Evolutionary conservation across 148 eudicot species (phyloP).

Genomic region (Selenicereus undatus): DNA sequence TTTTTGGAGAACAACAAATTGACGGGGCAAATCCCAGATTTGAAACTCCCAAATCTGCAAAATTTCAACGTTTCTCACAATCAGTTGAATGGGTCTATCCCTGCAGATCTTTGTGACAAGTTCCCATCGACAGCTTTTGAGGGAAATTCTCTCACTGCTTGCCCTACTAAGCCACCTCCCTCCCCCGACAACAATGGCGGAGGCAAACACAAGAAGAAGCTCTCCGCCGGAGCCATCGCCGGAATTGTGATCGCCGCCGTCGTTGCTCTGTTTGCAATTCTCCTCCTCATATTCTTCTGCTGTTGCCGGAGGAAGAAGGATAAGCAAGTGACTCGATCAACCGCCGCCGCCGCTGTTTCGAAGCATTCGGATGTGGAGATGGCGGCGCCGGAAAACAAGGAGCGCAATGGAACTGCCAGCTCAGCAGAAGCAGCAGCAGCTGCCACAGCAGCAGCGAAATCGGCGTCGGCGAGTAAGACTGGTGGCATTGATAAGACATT

Average conservation of each 20-base stretch:
- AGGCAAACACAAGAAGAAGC: constrained; percentile 32
- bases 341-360: constrained; percentile 6
- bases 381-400: constrained; percentile 6
- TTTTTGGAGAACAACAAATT: constrained; percentile 47
- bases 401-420: background rate
- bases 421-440: background rate
- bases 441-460: constrained; percentile 10
- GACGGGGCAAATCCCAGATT: constrained; percentile 53
- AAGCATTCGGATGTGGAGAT: constrained; percentile 36
- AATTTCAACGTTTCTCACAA: constrained; percentile 62
- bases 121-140: constrained; percentile 41
- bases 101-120: constrained; percentile 26
- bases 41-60: constrained; percentile 33
- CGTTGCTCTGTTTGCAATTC: constrained; percentile 35
- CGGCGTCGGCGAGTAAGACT: constrained; percentile 17
- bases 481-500: constrained; percentile 44
- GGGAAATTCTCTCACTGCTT: constrained; percentile 56
- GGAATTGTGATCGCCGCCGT: constrained; percentile 71
- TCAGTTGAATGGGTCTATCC: constrained; percentile 49
- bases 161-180: constrained; percentile 20
- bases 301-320: constrained; percentile 35
- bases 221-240: constrained; percentile 68
- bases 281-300: constrained; percentile 34
- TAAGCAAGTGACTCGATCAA: background rate
- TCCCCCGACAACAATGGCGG: background rate